phyloP scores from a whole-genome alignment of 1,284 basidiomycete genomes.

The Athelia psychrophila region DNA sequence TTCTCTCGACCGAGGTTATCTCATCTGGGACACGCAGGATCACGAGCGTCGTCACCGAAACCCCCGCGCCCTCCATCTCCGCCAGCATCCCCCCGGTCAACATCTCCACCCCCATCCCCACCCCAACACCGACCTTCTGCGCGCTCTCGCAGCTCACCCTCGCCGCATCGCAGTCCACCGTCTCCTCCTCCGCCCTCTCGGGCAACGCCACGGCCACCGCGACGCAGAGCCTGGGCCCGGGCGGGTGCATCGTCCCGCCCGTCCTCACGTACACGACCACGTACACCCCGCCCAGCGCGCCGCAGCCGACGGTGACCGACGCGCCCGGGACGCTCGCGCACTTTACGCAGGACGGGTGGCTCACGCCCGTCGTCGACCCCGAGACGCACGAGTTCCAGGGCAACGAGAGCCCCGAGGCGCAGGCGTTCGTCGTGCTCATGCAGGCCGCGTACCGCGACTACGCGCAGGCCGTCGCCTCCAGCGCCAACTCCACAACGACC shows the following conservation, averaged over 20 bases:
- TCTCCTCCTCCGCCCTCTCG: conserved; percentile 9
- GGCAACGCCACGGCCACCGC: conserved; percentile 6
- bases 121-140: no score
- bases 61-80: no score
- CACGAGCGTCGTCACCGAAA: no score
- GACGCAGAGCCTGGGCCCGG: not conserved
- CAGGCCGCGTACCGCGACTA: conserved; percentile 74
- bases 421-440: conserved; percentile 72
- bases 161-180: conserved; percentile 25
- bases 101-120: no score
- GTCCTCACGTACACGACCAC: conserved; percentile 7
- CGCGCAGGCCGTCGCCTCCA: conserved; percentile 31
- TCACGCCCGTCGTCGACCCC: conserved; percentile 73
- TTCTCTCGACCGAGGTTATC: no score
- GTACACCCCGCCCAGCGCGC: conserved; percentile 4
- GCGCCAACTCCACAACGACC: no score
- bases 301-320: conserved; percentile 10
- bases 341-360: conserved; percentile 56
- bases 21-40: no score
- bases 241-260: conserved; percentile 2
- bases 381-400: conserved; percentile 48
- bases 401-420: conserved; percentile 48
- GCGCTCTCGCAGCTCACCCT: no score
- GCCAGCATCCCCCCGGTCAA: no score
- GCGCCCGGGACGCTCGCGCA: conserved; percentile 31